Evolutionary conservation across 495 filamentous ascomycete genomes (phyloP).

Genomic region (Trichoderma parareesei): DNA sequence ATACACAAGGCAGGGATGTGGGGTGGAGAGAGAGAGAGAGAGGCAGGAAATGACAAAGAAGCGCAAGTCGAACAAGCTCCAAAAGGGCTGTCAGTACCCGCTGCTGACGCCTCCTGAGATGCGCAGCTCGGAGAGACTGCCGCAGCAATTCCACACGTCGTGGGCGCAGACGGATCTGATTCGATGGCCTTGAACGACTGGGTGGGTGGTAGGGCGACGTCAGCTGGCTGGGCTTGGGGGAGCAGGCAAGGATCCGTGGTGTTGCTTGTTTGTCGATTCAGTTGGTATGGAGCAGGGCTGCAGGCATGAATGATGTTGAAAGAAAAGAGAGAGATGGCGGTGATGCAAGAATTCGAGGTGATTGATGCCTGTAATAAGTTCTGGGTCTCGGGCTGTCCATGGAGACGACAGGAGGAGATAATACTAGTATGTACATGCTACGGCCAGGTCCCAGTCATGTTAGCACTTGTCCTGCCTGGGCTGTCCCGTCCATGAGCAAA

Average conservation of each 20-base stretch:
- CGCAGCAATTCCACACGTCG: not conserved
- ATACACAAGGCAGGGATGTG: not conserved
- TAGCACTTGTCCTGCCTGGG: no score
- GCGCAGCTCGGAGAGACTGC: not conserved
- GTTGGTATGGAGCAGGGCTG: not conserved
- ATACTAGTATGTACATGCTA: not conserved
- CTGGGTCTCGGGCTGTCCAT: no score
- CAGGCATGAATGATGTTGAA: not conserved
- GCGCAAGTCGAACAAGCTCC: not conserved
- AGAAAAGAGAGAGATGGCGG: not conserved
- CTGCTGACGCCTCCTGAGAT: conserved; percentile 8
- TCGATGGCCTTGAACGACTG: not conserved
- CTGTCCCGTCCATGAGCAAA: no score
- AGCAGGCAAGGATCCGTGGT: not conserved
- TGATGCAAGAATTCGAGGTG: not conserved
- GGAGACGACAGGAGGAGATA: no score
- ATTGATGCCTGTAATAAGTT: not conserved
- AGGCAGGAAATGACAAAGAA: no score
- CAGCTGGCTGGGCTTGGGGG: conserved; percentile 2
- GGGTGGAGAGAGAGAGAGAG: not conserved
- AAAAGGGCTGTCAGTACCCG: not conserved
- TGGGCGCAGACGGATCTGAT: not conserved
- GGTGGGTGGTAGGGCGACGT: not conserved
- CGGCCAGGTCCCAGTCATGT: not conserved
- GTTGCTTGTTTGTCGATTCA: no score